Evolutionary conservation across 805 yeast species (phyloP), one percentile per base, ranked within the genome.

Genomic region (Hanseniaspora jakobsenii): DNA sequence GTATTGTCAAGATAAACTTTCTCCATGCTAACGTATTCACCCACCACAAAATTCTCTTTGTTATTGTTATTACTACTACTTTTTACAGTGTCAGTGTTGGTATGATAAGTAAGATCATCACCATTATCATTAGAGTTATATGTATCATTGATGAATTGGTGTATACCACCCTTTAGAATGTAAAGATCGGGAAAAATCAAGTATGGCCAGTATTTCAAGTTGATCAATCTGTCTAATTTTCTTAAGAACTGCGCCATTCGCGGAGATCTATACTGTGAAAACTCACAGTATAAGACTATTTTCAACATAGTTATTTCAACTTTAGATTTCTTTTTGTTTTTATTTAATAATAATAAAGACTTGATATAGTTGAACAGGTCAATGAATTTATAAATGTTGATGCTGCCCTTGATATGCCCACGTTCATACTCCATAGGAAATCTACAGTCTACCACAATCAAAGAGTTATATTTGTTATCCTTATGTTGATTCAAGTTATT

Each of bases 211-310:
- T 71, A 67, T 47, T 78, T 76, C 49, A 75, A 68, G 59, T 87
- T 86, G 42, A 75, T 53, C 31, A 72, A 71, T 50, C 98, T 72
- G 63, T 91, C 98, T 53, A 81, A 72, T 48, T 78, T 78, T 49
- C 98, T 68, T 47, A 91, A 69, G 58, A 85, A 86, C 44, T 77
- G 67, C 1, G 97, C 97, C 81, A 91, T 75, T 38, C 80, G 66
- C 4, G 98, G 98, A n/a, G 97, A 95, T 48, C 98, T 70, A 57
- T 80, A 84, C 5, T 93, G 75, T 30, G 93, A 80, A 59, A 85
- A 89, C 62, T 91, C 98, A 63, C 98, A 91, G 62, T 91, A 96
- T 66, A 91, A 89, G 9, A 91, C 69, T 6, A 89, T 40, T 26
- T 31, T 40, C 4, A 18, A 13, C 12, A 34, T 23, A 5, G 16